Evolutionary conservation across 116 monocot genomes (phyloP).

Genomic region (Thalassia testudinum): DNA sequence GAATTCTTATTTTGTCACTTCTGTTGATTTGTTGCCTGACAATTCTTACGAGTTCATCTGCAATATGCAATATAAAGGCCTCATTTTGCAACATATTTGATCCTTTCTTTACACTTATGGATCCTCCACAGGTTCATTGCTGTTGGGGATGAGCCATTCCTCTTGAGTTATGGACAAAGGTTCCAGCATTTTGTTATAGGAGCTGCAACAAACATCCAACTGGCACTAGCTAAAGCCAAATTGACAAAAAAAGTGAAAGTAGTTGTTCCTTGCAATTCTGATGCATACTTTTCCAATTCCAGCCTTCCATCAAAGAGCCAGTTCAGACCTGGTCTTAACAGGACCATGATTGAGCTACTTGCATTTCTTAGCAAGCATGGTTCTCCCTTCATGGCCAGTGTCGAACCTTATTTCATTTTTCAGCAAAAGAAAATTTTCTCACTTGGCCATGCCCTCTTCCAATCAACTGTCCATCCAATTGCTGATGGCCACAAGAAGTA

Average conservation of each 20-base stretch:
- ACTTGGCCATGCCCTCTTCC: constrained; percentile 42
- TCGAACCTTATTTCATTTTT: constrained; percentile 50
- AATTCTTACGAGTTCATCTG: too few species aligned
- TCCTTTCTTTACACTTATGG: too few species aligned
- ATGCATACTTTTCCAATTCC: constrained; percentile 37
- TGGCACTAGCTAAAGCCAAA: constrained; percentile 33
- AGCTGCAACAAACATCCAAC: constrained; percentile 62
- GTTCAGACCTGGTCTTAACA: constrained; percentile 72
- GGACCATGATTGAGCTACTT: constrained; percentile 69
- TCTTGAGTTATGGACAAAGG: constrained; percentile 35
- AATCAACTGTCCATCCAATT: constrained; percentile 23
- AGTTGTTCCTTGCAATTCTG: constrained; percentile 63
- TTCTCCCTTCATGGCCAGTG: constrained; percentile 61
- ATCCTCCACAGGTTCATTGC: constrained; percentile 48
- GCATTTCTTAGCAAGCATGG: constrained; percentile 52
- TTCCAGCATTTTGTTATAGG: constrained; percentile 51
- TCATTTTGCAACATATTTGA: too few species aligned
- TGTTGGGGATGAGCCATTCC: constrained; percentile 88
- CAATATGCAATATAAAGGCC: too few species aligned
- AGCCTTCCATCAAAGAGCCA: constrained; percentile 55
- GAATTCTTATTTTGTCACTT: too few species aligned
- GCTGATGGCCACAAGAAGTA: constrained; percentile 55
- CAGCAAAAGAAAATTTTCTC: constrained; percentile 47
- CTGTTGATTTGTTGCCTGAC: too few species aligned
- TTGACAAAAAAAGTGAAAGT: constrained; percentile 55